A percentile compares a stretch with the other conserved stretches of the same genome.
Evolutionary conservation across 2,329 filamentous ascomycete species (phyloP).

Genomic region (Bimuria novae-zelandiae): DNA sequence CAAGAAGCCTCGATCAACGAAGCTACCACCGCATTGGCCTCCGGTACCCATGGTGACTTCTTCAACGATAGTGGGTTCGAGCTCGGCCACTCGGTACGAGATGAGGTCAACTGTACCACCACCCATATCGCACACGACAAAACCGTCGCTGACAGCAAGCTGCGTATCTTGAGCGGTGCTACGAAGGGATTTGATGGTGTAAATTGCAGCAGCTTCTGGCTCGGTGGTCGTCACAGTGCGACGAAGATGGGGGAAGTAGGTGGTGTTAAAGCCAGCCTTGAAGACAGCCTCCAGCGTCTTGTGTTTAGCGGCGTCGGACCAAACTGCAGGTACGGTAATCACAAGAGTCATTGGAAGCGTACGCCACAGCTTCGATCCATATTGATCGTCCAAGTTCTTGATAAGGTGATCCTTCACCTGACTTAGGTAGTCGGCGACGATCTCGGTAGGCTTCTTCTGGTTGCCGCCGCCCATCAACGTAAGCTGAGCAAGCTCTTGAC

Average conservation of each 20-base stretch:
- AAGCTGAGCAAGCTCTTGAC: conserved; percentile 14
- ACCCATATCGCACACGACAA: conserved; percentile 37
- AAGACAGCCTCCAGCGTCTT: conserved; percentile 22
- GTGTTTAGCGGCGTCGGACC: conserved; percentile 31
- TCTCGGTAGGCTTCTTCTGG: conserved; percentile 27
- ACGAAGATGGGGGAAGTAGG: conserved; percentile 13
- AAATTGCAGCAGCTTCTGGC: conserved; percentile 35
- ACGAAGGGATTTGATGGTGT: conserved; percentile 24
- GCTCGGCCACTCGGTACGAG: conserved; percentile 21
- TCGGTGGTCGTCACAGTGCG: conserved; percentile 16
- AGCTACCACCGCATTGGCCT: conserved; percentile 35
- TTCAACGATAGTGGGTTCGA: conserved; percentile 20
- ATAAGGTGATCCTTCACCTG: conserved; percentile 26
- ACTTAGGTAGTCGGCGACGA: conserved; percentile 35
- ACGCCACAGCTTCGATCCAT: conserved; percentile 23
- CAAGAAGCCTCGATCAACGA: conserved; percentile 30
- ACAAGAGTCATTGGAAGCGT: conserved; percentile 26
- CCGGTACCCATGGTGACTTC: conserved; percentile 30
- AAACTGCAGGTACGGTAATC: conserved; percentile 32
- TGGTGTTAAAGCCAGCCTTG: conserved; percentile 26
- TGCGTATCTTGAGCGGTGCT: conserved; percentile 16
- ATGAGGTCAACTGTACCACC: conserved; percentile 38
- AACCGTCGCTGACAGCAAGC: conserved; percentile 23
- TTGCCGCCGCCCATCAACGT: neutral
- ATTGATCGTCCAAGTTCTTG: conserved; percentile 27